Evolutionary conservation across 352 stramenopile species (phyloP), one percentile per base, ranked within the genome.

Genomic region (Phytophthora litchii): DNA sequence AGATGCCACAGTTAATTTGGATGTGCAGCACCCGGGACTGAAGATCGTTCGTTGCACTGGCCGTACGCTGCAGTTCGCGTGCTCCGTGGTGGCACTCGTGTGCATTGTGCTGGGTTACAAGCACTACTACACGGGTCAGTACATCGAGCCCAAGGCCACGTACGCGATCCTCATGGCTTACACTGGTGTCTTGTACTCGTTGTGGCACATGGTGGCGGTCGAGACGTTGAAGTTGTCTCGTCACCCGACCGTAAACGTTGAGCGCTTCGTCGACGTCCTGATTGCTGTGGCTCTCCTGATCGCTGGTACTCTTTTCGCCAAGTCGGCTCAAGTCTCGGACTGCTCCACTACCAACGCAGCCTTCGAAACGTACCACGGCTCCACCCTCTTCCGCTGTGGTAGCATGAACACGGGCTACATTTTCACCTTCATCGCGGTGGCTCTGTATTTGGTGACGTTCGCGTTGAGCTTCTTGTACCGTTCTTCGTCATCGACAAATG

Each of bases 41-140:
- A 71, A 71, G 57, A 29, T 62, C 8, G 52, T 56, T 34, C 72
- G 72, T 37, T 68, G 68, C 37, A 54, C 52, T 27, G 55, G 60
- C 43, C 72, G 72, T 32, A 53, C 43, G 10, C 34, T 80, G 7
- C 72, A 80, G 48, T 74, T 80, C 35, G 64, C 52, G 14, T 68
- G 47, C 60, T 71, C 72, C 0, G 29, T 70, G 0, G 60, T 77
- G 14, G 68, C 65, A 4, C 25, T 80, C 10, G 42, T 78, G 13
- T 67, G 44, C 52, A 74, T 64, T 8, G 64, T 68, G 23, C 14
- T 64, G 14, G 68, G 64, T 46, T 81, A 78, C 68, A 69, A 67
- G 25, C 72, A 74, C 50, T 81, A 81, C 61, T 81, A 65, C 65
- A 76, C 68, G 4, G 72, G 72, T 11, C 72, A 78, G 51, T 81